phyloP scores from a whole-genome alignment of 2,329 filamentous ascomycete species.

The Spiromastix sp. region DNA sequence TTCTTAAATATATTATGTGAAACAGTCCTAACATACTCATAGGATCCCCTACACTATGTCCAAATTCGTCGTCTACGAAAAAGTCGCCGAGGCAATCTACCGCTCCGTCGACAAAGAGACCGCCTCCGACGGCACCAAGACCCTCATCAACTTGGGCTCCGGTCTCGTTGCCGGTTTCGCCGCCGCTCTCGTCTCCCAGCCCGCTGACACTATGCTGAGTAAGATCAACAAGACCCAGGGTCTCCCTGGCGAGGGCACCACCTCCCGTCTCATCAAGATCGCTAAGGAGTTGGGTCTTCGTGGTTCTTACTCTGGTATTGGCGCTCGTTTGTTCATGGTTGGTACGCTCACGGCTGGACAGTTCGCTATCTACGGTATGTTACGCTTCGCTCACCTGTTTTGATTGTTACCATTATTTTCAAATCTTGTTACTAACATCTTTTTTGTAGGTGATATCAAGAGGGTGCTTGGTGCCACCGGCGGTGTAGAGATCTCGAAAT shows the following conservation, averaged over 20 bases:
- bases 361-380: conserved; percentile 67
- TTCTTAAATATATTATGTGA: neutral
- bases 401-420: neutral
- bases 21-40: conserved; percentile 12
- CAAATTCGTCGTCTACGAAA: conserved; percentile 92
- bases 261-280: conserved; percentile 75
- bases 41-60: conserved; percentile 89
- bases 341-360: conserved; percentile 68
- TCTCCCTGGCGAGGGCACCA: conserved; percentile 73
- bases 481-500: conserved; percentile 46
- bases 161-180: conserved; percentile 82
- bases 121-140: conserved; percentile 60
- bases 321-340: conserved; percentile 67
- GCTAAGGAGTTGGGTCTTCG: conserved; percentile 71
- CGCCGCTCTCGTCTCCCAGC: conserved; percentile 77
- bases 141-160: conserved; percentile 71
- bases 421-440: conserved; percentile 9
- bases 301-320: conserved; percentile 71
- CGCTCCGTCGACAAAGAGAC: conserved; percentile 58
- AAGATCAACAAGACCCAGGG: conserved; percentile 96
- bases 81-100: conserved; percentile 69
- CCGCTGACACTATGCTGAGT: conserved; percentile 85
- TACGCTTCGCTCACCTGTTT: neutral
- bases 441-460: conserved; percentile 44
- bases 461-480: conserved; percentile 59